These are phyloP conservation scores for Elsinoe batatas DNA, from an alignment of 2,329 filamentous ascomycete genomes.

Conservation along the genomic window DNA sequence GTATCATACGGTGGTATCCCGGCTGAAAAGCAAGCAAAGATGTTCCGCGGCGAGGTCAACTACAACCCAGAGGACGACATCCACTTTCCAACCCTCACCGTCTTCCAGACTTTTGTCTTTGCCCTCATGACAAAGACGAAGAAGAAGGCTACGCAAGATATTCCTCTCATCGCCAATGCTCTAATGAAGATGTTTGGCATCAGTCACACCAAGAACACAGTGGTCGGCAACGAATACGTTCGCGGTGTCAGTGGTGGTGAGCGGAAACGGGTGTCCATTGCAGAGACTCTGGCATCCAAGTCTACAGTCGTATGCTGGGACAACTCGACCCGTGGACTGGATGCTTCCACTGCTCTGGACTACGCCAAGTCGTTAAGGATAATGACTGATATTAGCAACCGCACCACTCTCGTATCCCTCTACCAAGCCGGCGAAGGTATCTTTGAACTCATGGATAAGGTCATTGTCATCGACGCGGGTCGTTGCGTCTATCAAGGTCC, in stretches of 20 bases:
- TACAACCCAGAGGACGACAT: slow-evolving; percentile 71
- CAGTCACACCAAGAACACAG: slow-evolving; percentile 61
- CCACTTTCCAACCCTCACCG: slow-evolving; percentile 64
- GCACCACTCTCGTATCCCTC: slow-evolving; percentile 60
- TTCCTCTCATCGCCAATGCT: slow-evolving; percentile 59
- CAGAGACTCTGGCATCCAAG: slow-evolving; percentile 65
- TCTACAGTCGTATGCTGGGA: slow-evolving; percentile 69
- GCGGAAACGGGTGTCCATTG: slow-evolving; percentile 69
- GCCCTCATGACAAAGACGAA: slow-evolving; percentile 66
- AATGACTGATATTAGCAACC: slow-evolving; percentile 67
- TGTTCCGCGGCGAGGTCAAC: slow-evolving; percentile 65
- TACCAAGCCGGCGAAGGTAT: slow-evolving; percentile 64
- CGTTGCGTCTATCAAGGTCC: slow-evolving; percentile 59
- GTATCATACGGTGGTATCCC: slow-evolving; percentile 63
- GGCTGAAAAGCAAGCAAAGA: slow-evolving; percentile 55
- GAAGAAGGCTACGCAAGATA: slow-evolving; percentile 52
- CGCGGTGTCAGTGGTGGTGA: slow-evolving; percentile 73
- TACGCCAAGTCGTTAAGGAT: slow-evolving; percentile 68
- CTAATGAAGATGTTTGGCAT: slow-evolving; percentile 73
- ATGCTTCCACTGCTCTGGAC: slow-evolving; percentile 68
- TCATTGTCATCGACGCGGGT: slow-evolving; percentile 65
- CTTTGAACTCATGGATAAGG: slow-evolving; percentile 69
- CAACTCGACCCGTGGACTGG: slow-evolving; percentile 69
- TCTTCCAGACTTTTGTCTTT: slow-evolving; percentile 69
- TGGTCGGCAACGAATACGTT: slow-evolving; percentile 63